Conservation (phyloP, 768 basidiomycete species). For the Boletus tylopilopsis region DNA sequence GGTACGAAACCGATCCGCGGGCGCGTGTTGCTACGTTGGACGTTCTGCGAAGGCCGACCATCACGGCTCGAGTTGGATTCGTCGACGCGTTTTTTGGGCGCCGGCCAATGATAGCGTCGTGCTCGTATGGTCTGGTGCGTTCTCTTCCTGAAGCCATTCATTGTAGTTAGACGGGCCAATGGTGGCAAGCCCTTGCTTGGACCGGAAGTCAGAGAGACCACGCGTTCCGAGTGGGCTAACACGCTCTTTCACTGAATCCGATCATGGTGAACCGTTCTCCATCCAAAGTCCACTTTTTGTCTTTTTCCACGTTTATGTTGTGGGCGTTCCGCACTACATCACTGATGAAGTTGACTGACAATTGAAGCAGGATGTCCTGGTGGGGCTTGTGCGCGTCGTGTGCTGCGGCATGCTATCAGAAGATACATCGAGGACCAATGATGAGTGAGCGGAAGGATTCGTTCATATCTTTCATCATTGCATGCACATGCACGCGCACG, state of each 20-base stretch:
- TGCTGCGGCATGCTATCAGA: background rate
- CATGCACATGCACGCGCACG: too few species aligned
- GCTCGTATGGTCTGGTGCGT: background rate
- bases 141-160: background rate
- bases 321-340: background rate
- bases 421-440: background rate
- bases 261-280: background rate
- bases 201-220: too few species aligned
- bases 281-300: background rate
- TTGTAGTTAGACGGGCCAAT: too few species aligned
- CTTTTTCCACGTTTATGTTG: background rate
- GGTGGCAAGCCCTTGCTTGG: too few species aligned
- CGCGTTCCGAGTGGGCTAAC: too few species aligned
- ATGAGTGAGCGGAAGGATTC: background rate
- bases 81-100: background rate
- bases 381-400: slow-evolving; percentile 3
- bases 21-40: background rate
- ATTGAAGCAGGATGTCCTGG: background rate
- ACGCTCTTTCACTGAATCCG: background rate
- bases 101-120: too few species aligned
- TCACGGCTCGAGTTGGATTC: background rate
- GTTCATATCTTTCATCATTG: background rate
- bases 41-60: slow-evolving; percentile 2
- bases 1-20: slow-evolving; percentile 12
- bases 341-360: background rate